phyloP scores from a whole-genome alignment of 148 eudicot genomes.

The Oxyria digyna region DNA sequence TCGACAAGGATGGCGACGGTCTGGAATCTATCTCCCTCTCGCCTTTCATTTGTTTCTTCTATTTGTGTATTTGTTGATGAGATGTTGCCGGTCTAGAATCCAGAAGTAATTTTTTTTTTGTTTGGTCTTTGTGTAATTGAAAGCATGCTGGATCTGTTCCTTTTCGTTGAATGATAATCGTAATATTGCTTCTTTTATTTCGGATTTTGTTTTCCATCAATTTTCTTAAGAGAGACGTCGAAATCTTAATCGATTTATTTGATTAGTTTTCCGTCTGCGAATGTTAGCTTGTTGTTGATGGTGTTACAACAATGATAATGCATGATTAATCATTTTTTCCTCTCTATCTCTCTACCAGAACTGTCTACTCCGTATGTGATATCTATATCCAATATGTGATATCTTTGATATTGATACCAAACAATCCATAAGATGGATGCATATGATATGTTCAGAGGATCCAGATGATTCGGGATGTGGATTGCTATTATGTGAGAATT shows the following conservation, averaged over 20 bases:
- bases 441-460: too few species aligned
- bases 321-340: neutral
- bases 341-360: neutral
- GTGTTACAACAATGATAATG: neutral
- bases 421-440: too few species aligned
- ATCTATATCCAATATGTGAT: too few species aligned
- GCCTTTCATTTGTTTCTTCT: neutral
- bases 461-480: too few species aligned
- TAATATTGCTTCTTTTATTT: neutral
- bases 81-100: neutral
- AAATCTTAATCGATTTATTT: neutral
- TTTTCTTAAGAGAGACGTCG: neutral
- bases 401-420: too few species aligned
- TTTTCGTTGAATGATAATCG: neutral
- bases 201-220: neutral
- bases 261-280: neutral
- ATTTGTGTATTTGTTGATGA: neutral
- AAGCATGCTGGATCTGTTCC: neutral
- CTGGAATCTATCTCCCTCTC: conserved; percentile 5
- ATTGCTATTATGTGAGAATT: too few species aligned
- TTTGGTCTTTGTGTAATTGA: neutral
- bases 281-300: neutral
- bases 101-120: neutral
- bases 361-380: too few species aligned
- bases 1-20: conserved; percentile 71